phyloP scores from a whole-genome alignment of 2,329 filamentous ascomycete genomes.

The Fusarium sp. region DNA sequence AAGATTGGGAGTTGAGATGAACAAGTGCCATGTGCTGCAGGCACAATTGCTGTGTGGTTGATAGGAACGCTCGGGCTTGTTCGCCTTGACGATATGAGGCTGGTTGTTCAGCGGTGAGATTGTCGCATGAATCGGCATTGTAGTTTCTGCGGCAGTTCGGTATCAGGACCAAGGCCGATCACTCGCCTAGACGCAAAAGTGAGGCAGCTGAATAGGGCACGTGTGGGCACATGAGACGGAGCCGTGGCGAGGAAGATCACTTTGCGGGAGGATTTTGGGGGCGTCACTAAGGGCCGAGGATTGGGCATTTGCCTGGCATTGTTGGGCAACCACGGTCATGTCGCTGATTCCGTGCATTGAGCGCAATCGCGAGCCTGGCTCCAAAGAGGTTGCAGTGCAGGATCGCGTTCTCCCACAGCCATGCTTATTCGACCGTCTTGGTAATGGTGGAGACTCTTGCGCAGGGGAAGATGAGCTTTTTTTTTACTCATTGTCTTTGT shows the following conservation, averaged over 20 bases:
- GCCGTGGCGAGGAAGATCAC: constrained; percentile 12
- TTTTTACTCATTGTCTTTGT: background rate
- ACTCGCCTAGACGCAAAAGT: background rate
- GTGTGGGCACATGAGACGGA: constrained; percentile 12
- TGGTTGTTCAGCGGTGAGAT: constrained; percentile 11
- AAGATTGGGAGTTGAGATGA: constrained; percentile 16
- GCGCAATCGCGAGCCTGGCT: constrained; percentile 11
- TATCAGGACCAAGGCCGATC: background rate
- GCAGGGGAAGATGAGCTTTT: constrained; percentile 11
- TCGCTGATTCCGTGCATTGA: constrained; percentile 5
- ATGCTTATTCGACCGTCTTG: constrained; percentile 13
- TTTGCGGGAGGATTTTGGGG: background rate
- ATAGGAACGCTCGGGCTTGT: constrained; percentile 7
- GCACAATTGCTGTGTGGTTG: constrained; percentile 14
- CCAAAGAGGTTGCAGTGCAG: constrained; percentile 13
- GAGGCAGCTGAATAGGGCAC: constrained; percentile 18
- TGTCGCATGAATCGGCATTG: background rate
- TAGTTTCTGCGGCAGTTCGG: background rate
- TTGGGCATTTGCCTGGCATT: constrained; percentile 2
- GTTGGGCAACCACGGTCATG: constrained; percentile 5
- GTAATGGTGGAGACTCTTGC: constrained; percentile 14
- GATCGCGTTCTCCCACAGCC: constrained; percentile 1
- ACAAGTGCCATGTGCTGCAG: constrained; percentile 27
- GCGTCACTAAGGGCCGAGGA: background rate
- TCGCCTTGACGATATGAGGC: constrained; percentile 3